Conservation (phyloP, 139 green algal species). For the Edaphochlamys debaryana region DNA sequence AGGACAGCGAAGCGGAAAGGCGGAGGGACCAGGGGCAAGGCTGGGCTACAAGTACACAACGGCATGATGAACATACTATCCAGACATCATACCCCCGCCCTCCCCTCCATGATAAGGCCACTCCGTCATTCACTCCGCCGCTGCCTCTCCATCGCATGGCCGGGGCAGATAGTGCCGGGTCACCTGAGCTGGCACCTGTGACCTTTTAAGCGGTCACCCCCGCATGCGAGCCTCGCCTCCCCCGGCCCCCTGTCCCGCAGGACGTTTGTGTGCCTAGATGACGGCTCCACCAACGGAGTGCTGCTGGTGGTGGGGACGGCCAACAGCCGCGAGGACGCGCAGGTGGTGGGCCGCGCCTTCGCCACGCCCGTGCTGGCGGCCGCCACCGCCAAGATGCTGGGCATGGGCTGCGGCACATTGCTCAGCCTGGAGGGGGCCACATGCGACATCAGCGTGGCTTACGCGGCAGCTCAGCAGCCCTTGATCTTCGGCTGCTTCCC, state of each 20-base stretch:
- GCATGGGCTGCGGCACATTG: conserved; percentile 15
- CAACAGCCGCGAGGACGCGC: not conserved
- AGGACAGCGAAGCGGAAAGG: too few relatives aligned
- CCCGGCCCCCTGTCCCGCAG: not conserved
- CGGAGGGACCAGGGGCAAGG: too few relatives aligned
- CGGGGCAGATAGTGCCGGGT: too few relatives aligned
- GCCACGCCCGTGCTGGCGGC: not conserved
- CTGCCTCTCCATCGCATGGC: too few relatives aligned
- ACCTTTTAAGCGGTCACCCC: too few relatives aligned
- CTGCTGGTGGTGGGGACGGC: conserved; percentile 37
- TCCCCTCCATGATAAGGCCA: too few relatives aligned
- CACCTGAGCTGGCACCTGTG: too few relatives aligned
- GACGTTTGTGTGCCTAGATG: conserved; percentile 5
- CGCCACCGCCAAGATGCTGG: conserved; percentile 2
- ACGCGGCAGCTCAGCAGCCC: not conserved
- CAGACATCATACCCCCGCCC: too few relatives aligned
- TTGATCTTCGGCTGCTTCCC: conserved; percentile 7
- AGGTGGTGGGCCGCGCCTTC: not conserved
- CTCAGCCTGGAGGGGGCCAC: not conserved
- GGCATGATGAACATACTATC: too few relatives aligned
- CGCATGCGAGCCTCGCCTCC: too few relatives aligned
- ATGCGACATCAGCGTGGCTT: not conserved
- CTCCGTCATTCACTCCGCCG: too few relatives aligned
- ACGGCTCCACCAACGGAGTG: conserved; percentile 25
- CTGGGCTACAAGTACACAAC: too few relatives aligned